Evolutionary conservation across 2,329 filamentous ascomycete genomes (phyloP).

Genomic region (Colletotrichum tropicicola): DNA sequence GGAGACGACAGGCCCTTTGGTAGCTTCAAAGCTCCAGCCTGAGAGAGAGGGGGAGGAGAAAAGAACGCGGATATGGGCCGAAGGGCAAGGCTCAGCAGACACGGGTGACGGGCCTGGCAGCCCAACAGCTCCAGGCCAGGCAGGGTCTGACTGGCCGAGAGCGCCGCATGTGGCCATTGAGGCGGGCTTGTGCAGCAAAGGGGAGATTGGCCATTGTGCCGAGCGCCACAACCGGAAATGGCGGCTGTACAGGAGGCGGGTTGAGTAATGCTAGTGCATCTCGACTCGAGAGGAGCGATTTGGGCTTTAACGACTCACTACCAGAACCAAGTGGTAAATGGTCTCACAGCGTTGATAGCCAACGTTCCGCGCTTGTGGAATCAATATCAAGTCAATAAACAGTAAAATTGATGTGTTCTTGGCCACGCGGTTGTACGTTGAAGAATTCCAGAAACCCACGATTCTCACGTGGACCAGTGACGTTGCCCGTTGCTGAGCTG

Average conservation of each 20-base stretch:
- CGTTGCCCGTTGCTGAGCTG: no score
- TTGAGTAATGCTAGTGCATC: slow-evolving; percentile 30
- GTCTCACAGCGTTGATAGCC: slow-evolving; percentile 15
- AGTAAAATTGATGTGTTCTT: no score
- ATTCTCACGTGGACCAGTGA: no score
- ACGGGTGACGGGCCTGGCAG: slow-evolving; percentile 9
- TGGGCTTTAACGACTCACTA: slow-evolving; percentile 9
- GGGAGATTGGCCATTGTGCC: background rate
- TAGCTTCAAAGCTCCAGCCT: slow-evolving; percentile 75
- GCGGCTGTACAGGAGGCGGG: slow-evolving; percentile 12
- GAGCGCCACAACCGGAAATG: background rate
- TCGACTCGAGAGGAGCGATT: slow-evolving; percentile 12
- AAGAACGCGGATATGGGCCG: slow-evolving; percentile 18
- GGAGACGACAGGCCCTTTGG: slow-evolving; percentile 59
- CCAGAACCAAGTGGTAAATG: slow-evolving; percentile 27
- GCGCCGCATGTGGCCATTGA: slow-evolving; percentile 19
- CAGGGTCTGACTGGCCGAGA: slow-evolving; percentile 14
- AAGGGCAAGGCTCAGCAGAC: slow-evolving; percentile 18
- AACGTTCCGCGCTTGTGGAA: slow-evolving; percentile 4
- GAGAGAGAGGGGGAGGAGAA: slow-evolving; percentile 37
- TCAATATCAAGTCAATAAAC: slow-evolving; percentile 23
- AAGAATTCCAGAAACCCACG: no score
- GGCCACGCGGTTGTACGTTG: no score
- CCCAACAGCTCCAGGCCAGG: slow-evolving; percentile 12
- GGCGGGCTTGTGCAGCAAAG: slow-evolving; percentile 6